Conservation (phyloP, 2,329 filamentous ascomycete genomes). For the Coleophoma crateriformis region DNA sequence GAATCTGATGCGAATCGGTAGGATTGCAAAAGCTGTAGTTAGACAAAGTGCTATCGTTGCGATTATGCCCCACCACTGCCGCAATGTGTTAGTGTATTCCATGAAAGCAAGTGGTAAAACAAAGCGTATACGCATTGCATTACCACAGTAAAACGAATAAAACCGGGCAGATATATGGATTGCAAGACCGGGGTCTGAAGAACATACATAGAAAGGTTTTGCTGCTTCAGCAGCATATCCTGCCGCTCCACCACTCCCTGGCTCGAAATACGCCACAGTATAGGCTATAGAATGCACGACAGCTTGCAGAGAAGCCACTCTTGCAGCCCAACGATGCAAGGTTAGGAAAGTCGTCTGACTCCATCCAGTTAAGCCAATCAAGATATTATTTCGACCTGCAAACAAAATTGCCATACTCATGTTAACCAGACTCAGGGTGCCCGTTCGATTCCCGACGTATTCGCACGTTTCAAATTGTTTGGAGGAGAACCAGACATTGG, state of each 20-base stretch:
- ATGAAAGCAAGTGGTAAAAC: slow-evolving; percentile 13
- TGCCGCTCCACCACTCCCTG: slow-evolving; percentile 7
- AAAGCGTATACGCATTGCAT: no score
- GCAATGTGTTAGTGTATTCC: slow-evolving; percentile 22
- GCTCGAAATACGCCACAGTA: slow-evolving; percentile 27
- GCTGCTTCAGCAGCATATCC: slow-evolving; percentile 3
- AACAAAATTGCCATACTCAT: not conserved
- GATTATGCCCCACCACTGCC: slow-evolving; percentile 39
- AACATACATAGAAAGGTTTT: slow-evolving; percentile 6
- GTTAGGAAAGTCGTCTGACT: slow-evolving; percentile 41
- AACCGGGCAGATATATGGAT: no score
- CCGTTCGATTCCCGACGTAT: not conserved
- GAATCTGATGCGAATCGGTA: slow-evolving; percentile 29
- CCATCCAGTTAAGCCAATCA: slow-evolving; percentile 38
- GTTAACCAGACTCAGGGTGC: not conserved
- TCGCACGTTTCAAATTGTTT: not conserved
- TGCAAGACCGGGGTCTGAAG: not conserved
- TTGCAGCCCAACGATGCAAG: slow-evolving; percentile 43
- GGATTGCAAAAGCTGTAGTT: slow-evolving; percentile 27
- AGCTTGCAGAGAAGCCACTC: slow-evolving; percentile 37
- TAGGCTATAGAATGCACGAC: slow-evolving; percentile 39
- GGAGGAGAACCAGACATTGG: not conserved
- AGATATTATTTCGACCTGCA: slow-evolving; percentile 29
- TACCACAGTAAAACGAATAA: no score
- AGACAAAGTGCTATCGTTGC: slow-evolving; percentile 26